These are phyloP conservation scores for Fusarium lateritium DNA, from an alignment of 2,329 filamentous ascomycete species.

Conservation along the genomic window DNA sequence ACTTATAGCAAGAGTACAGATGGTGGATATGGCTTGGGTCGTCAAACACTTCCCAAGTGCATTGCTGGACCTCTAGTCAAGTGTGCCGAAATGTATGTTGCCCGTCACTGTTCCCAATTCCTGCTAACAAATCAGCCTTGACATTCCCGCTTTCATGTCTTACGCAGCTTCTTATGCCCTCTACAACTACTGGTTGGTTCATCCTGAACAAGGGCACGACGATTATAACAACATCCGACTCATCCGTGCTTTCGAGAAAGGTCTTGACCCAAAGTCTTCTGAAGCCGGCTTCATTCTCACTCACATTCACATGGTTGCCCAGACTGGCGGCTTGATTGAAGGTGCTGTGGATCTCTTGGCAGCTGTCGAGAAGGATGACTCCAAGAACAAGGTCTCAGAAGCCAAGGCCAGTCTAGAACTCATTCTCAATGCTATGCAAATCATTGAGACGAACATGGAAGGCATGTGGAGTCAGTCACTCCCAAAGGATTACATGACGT, in stretches of 20 bases:
- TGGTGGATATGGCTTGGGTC: slow-evolving; percentile 33
- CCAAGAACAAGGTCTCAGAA: slow-evolving; percentile 46
- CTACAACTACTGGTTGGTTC: slow-evolving; percentile 75
- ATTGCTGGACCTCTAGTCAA: slow-evolving; percentile 41
- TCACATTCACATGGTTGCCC: slow-evolving; percentile 94
- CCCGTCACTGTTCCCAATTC: fast-evolving
- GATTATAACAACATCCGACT: slow-evolving; percentile 81
- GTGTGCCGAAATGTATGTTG: slow-evolving; percentile 38
- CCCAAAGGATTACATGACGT: slow-evolving; percentile 86
- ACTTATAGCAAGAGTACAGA: slow-evolving; percentile 32
- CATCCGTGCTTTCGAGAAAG: slow-evolving; percentile 91
- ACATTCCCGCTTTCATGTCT: slow-evolving; percentile 43
- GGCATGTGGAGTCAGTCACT: slow-evolving; percentile 93
- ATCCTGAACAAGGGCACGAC: slow-evolving; percentile 69
- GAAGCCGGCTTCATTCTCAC: slow-evolving; percentile 97
- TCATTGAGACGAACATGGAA: slow-evolving; percentile 87
- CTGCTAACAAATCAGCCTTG: slow-evolving; percentile 22
- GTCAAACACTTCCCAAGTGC: slow-evolving; percentile 38
- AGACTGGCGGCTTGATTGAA: slow-evolving; percentile 83
- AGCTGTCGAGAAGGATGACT: slow-evolving; percentile 22
- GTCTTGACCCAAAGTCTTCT: slow-evolving; percentile 87
- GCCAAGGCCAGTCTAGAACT: slow-evolving; percentile 76
- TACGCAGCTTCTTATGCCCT: slow-evolving; percentile 77
- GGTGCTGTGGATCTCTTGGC: slow-evolving; percentile 78
- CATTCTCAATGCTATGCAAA: slow-evolving; percentile 71